These are phyloP conservation scores for Anaeramoeba flamelloides DNA, from an alignment of 78 protist species.

Conservation along the genomic window DNA sequence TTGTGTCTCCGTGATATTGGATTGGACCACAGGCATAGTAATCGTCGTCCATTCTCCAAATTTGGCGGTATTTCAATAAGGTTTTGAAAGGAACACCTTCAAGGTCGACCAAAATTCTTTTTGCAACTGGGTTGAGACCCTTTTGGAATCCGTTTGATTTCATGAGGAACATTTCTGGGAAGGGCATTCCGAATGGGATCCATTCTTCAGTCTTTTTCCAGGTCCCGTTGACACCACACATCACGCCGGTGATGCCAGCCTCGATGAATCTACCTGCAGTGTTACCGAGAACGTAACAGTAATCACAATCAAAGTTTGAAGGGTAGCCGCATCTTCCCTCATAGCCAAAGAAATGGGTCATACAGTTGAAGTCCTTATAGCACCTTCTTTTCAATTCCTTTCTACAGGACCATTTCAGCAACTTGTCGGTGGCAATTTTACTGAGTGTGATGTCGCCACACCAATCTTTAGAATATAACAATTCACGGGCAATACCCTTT, in stretches of 20 bases:
- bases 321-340: slow-evolving; percentile 40
- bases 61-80: neutral
- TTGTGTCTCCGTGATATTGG: slow-evolving; percentile 11
- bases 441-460: too few relatives aligned
- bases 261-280: slow-evolving; percentile 25
- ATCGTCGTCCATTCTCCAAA: slow-evolving; percentile 10
- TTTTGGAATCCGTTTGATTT: too few relatives aligned
- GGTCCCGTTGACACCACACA: slow-evolving; percentile 8
- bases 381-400: neutral
- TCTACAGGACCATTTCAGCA: too few relatives aligned
- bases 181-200: slow-evolving; percentile 21
- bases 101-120: slow-evolving; percentile 14
- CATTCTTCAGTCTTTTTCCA: slow-evolving; percentile 1
- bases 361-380: slow-evolving; percentile 12
- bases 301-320: slow-evolving; percentile 34
- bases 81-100: neutral
- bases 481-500: too few relatives aligned
- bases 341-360: slow-evolving; percentile 44
- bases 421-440: too few relatives aligned
- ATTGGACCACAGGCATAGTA: slow-evolving; percentile 14
- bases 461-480: too few relatives aligned
- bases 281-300: slow-evolving; percentile 35
- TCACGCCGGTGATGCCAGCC: slow-evolving; percentile 21
- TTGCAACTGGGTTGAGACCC: slow-evolving; percentile 22
- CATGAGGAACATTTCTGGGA: slow-evolving; percentile 15